phyloP scores from a whole-genome alignment of 352 stramenopile genomes.

The Globisporangium lucens region DNA sequence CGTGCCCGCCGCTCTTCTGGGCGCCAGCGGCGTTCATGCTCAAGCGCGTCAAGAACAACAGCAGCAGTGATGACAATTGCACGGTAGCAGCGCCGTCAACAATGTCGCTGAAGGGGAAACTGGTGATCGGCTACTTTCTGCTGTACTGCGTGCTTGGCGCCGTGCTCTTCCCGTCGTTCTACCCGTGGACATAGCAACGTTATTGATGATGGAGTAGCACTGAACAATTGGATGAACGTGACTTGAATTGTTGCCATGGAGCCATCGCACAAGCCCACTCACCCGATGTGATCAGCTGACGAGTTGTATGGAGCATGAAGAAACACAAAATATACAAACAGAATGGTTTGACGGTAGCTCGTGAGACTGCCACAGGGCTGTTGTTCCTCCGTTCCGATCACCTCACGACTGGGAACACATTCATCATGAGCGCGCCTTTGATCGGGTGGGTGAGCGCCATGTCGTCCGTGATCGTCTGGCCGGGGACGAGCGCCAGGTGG shows the following conservation, averaged over 20 bases:
- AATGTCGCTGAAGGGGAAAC: slow-evolving; percentile 23
- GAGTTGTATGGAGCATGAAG: neutral
- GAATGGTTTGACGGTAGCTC: too few relatives aligned
- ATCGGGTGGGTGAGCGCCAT: slow-evolving; percentile 36
- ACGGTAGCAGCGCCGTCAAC: neutral
- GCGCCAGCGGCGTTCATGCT: slow-evolving; percentile 36
- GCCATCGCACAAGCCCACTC: too few relatives aligned
- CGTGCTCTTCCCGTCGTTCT: slow-evolving; percentile 77
- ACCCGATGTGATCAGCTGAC: neutral
- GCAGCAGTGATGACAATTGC: neutral
- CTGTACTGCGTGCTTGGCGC: slow-evolving; percentile 65
- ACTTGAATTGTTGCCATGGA: too few relatives aligned
- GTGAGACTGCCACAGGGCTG: too few relatives aligned
- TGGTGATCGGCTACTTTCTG: slow-evolving; percentile 65
- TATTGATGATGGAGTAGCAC: neutral
- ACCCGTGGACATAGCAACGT: slow-evolving; percentile 66
- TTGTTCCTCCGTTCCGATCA: neutral
- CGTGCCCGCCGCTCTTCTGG: slow-evolving; percentile 83
- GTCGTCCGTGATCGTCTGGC: slow-evolving; percentile 29
- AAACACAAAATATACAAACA: neutral
- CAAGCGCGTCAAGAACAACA: neutral
- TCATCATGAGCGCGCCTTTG: slow-evolving; percentile 23
- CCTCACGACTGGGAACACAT: neutral
- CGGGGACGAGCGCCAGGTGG: slow-evolving; percentile 23
- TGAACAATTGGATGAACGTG: too few relatives aligned